Conservation (phyloP, 441 rosid species). For the Erodium chrysanthum region DNA sequence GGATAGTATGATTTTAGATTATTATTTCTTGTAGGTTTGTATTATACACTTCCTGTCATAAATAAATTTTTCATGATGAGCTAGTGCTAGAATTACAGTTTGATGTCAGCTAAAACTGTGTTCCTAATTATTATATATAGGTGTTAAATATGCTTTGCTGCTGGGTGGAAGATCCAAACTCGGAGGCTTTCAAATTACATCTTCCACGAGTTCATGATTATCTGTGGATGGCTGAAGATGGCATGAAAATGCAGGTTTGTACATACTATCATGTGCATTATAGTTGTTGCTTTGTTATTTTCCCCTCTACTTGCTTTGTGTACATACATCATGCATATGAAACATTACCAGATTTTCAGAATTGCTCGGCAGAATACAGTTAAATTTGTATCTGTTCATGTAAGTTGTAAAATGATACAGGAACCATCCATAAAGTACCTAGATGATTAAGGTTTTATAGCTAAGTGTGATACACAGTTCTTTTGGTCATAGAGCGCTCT, state of each 20-base stretch:
- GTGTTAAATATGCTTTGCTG: conserved; percentile 95
- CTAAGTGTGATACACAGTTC: not conserved
- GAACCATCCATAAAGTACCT: not conserved
- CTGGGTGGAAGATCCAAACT: conserved; percentile 94
- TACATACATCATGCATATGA: not conserved
- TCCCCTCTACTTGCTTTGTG: not conserved
- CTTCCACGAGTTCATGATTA: conserved; percentile 75
- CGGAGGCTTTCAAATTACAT: conserved; percentile 88
- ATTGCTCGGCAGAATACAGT: not conserved
- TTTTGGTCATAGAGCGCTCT: not conserved
- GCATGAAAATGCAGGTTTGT: conserved; percentile 92
- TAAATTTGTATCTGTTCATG: not conserved
- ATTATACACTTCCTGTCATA: not conserved
- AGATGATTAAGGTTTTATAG: not conserved
- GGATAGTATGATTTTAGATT: not conserved
- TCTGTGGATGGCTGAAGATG: conserved; percentile 96
- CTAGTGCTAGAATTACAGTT: not conserved
- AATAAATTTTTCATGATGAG: not conserved
- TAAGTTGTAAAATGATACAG: not conserved
- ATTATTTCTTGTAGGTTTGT: not conserved
- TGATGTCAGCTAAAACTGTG: not conserved
- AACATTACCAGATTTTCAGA: not conserved
- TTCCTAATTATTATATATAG: conserved; percentile 22
- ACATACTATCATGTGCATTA: not conserved
- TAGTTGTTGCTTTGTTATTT: not conserved